Percentiles rank a stretch among this genome's conserved stretches.
These are phyloP conservation scores for Verticillium longisporum DNA, from an alignment of 2,329 filamentous ascomycete species.

Conservation along the genomic window DNA sequence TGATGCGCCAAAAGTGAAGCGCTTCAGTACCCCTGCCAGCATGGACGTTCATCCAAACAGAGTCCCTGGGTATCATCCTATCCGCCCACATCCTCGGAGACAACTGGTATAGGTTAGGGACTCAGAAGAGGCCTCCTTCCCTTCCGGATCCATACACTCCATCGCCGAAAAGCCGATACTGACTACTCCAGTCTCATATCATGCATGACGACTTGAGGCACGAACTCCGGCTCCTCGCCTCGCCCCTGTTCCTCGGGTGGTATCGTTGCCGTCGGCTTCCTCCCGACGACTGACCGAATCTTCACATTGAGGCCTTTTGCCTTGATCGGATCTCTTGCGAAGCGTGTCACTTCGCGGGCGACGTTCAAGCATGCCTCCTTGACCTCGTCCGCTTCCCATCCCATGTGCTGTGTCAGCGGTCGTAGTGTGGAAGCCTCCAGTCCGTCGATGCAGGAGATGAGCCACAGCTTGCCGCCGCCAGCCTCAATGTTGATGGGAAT, in stretches of 20 bases:
- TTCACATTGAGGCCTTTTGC: conserved; percentile 37
- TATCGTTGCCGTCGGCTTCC: conserved; percentile 32
- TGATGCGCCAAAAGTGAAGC: not conserved
- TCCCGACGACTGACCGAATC: conserved; percentile 39
- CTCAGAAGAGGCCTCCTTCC: too few relatives aligned
- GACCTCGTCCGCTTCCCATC: conserved; percentile 43
- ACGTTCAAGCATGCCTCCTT: conserved; percentile 38
- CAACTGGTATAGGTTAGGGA: not conserved
- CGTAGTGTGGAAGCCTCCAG: conserved; percentile 42
- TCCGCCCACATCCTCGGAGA: not conserved
- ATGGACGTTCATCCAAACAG: not conserved
- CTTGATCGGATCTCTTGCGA: conserved; percentile 38
- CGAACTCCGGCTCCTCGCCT: not conserved
- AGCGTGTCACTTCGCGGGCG: conserved; percentile 38
- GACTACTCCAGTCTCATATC: not conserved
- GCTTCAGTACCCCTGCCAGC: not conserved
- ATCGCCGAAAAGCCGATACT: not conserved
- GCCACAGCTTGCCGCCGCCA: conserved; percentile 44
- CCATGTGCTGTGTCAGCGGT: conserved; percentile 44
- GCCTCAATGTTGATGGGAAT: conserved; percentile 41
- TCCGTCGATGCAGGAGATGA: conserved; percentile 43
- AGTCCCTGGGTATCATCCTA: not conserved
- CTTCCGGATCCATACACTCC: too few relatives aligned
- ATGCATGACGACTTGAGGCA: not conserved
- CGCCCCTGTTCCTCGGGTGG: not conserved